Evolutionary conservation across 352 stramenopile species (phyloP), one percentile per base, ranked within the genome.

Genomic region (Phytophthora pistaciae): DNA sequence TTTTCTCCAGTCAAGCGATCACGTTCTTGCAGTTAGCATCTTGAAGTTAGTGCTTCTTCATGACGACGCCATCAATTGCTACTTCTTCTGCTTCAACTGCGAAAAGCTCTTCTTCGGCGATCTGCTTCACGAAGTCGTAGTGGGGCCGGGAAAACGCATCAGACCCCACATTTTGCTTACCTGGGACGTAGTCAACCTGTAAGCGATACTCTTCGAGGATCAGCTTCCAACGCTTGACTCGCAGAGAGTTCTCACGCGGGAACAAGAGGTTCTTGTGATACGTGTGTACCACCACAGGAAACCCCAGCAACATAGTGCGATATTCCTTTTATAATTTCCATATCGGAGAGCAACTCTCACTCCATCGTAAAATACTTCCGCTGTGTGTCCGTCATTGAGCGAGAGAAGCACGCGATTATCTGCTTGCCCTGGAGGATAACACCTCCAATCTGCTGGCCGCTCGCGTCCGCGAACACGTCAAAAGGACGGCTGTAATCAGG

Each of bases 341-440:
- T 44, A 14, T 56, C 58, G 5, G 42, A 64, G 5, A 64, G n/a
- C 3, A 57, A 11, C 20, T 64, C 44, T 14, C 42, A 36, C 44
- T 64, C 58, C 44, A 64, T 64, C 11, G 58, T 64, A 2, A 27
- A 23, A 14, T 64, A 64, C 18, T 64, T 64, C 13, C 29, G 58
- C 20, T 64, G 58, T 10, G 58, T 29, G 3, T 13, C 7, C 9
- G 44, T 64, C 5, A 64, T 16, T 23, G 25, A 49, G 2, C 58
- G 25, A 2, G 58, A 64, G n/a, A 27, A 64, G 9, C 58, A 64
- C 1, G 58, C 44, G 33, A 65, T n/a, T 0, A 65, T 42, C 36
- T 11, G 10, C 10, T 56, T 56, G 14, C 9, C 27, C 44, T 56
- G 58, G 27, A 65, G 56, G 1, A 18, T 18, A 11, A 18, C 36